Evolutionary conservation across 164 flowering plant genomes (phyloP), one percentile per base, ranked within the genome.

Genomic region (Vitis labrusca): DNA sequence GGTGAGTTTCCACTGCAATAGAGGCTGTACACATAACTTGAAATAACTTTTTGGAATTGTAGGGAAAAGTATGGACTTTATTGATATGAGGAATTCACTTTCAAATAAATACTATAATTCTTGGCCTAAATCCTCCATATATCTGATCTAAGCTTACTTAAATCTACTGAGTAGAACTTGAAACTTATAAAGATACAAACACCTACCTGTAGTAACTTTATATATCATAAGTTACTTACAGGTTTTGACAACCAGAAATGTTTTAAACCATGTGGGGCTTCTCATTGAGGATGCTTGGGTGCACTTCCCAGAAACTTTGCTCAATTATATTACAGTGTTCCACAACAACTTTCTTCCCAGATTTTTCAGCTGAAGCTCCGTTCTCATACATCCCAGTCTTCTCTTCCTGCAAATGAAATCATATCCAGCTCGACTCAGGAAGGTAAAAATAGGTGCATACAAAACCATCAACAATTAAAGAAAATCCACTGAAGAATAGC

Each of bases 281-380:
- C 67, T 77, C 75, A 49, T 66, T 63, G 27, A 89, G 85, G 65
- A 89, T 85, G 62, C 65, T 37, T 65, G 85, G 82, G 50, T 88
- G 91, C 63, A 71, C 80, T 65, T 76, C 62, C 97, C 97, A 89
- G 64, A 91, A 89, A 64, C 64, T 63, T 3, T 67, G 71, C 19
- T 78, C 85, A 12, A 88, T 89, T 60, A 91, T 88, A 64, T 91
- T 80, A 66, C 87, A 82, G 50, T 87, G 81, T 6, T 75, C 74
- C 17, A 83, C 77, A n/a, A 82, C 54, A 70, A 86, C 79, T 68
- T 77, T 78, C 69, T 61, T 75, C 5, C 64, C 50, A 57, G 57
- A 60, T 65, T 74, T 74, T 64, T 72, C 79, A 49, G 17, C 71
- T 15, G 78, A 69, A 11, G 58, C 64, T 51, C 78, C 82, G 37